These are phyloP conservation scores for Gaertneriomyces sp. DNA, from an alignment of 192 early-diverging fungal species.

Conservation along the genomic window DNA sequence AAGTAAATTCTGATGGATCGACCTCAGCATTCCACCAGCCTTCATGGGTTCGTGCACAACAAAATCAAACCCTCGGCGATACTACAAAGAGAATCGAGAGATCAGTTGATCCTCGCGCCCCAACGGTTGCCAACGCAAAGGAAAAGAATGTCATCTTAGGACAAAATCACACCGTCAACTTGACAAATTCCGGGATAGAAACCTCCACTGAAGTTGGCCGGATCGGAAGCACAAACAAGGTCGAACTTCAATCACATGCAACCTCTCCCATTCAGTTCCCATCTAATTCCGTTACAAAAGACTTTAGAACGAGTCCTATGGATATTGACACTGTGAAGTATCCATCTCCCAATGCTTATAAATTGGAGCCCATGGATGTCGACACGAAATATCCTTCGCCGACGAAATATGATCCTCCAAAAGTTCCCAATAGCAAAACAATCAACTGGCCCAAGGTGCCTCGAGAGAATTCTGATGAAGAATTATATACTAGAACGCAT, in stretches of 20 bases:
- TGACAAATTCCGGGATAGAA: not conserved
- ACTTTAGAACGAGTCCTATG: not conserved
- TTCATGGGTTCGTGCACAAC: not conserved
- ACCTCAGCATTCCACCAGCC: not conserved
- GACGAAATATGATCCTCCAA: not conserved
- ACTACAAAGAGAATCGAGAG: not conserved
- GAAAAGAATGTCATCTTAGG: not conserved
- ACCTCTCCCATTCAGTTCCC: conserved; percentile 1
- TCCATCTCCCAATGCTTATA: too few relatives aligned
- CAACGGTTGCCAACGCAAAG: not conserved
- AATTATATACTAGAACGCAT: not conserved
- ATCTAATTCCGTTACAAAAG: not conserved
- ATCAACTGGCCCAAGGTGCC: not conserved
- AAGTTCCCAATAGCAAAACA: not conserved
- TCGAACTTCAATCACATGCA: not conserved
- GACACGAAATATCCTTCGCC: not conserved
- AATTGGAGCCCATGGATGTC: not conserved
- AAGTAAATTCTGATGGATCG: not conserved
- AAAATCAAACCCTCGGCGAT: conserved; percentile 7
- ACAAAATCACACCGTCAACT: not conserved
- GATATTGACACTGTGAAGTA: not conserved
- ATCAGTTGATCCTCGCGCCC: not conserved
- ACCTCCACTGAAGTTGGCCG: not conserved
- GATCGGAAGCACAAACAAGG: not conserved
- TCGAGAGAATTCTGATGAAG: not conserved